Evolutionary conservation across 129 eudicot genomes (phyloP).

Genomic region (Smallanthus sonchifolius): DNA sequence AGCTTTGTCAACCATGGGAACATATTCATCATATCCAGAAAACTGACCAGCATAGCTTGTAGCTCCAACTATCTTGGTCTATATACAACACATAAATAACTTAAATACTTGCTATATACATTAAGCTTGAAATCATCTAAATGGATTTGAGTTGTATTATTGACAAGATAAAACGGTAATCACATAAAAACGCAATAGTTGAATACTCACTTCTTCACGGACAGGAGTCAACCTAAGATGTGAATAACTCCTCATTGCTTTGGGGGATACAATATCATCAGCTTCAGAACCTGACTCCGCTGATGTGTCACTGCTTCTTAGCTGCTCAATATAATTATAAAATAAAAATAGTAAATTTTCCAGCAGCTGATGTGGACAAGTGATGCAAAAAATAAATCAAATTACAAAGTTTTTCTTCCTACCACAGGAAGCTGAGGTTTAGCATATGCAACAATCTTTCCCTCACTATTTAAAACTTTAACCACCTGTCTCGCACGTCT

Average conservation of each 20-base stretch:
- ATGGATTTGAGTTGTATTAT: background rate
- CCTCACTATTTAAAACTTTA: constrained; percentile 84
- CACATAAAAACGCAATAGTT: background rate
- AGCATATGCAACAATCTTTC: constrained; percentile 83
- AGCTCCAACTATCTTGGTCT: constrained; percentile 71
- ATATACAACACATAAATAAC: constrained; percentile 14
- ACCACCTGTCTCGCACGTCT: constrained; percentile 87
- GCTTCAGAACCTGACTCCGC: constrained; percentile 98
- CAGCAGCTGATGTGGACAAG: background rate
- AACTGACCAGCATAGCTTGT: constrained; percentile 47
- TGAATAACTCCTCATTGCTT: constrained; percentile 65
- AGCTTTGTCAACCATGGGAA: constrained; percentile 95
- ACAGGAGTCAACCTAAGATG: constrained; percentile 90
- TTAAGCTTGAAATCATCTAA: background rate
- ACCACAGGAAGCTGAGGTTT: constrained; percentile 76
- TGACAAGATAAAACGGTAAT: constrained; percentile 6
- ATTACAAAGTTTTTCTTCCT: constrained; percentile 6
- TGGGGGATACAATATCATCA: constrained; percentile 93
- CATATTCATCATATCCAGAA: constrained; percentile 88
- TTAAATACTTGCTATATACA: background rate
- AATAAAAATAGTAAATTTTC: background rate
- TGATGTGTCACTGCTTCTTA: constrained; percentile 89
- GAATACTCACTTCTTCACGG: constrained; percentile 70
- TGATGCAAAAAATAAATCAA: background rate
- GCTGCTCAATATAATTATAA: constrained; percentile 30